phyloP scores from a whole-genome alignment of 345 rosid species.

The Dimocarpus longan region DNA sequence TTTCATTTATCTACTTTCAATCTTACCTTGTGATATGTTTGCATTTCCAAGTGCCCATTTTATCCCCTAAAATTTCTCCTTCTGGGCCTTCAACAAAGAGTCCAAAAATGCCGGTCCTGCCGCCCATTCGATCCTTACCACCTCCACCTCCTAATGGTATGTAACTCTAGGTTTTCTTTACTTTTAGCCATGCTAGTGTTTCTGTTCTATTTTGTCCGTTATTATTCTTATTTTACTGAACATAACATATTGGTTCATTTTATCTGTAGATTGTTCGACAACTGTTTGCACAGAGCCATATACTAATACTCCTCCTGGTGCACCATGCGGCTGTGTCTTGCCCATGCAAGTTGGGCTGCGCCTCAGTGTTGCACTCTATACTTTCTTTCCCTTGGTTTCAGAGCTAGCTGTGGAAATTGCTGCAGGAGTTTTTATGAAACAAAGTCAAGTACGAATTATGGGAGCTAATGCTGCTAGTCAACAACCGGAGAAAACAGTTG shows the following conservation, averaged over 20 bases:
- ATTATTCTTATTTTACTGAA: slow-evolving; percentile 3
- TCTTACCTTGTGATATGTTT: slow-evolving; percentile 39
- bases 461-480: slow-evolving; percentile 91
- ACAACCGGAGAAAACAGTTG: slow-evolving; percentile 81
- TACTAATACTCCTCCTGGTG: slow-evolving; percentile 91
- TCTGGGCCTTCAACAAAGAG: slow-evolving; percentile 46
- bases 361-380: slow-evolving; percentile 77
- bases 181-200: slow-evolving; percentile 7
- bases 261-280: slow-evolving; percentile 71
- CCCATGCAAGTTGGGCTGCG: slow-evolving; percentile 92
- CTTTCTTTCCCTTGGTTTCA: slow-evolving; percentile 94
- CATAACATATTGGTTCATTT: slow-evolving; percentile 26
- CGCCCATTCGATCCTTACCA: slow-evolving; percentile 72
- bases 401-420: slow-evolving; percentile 83
- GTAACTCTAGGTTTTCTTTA: slow-evolving; percentile 5
- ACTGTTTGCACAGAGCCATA: slow-evolving; percentile 75
- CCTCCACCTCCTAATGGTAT: slow-evolving; percentile 98
- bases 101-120: slow-evolving; percentile 57
- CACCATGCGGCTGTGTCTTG: slow-evolving; percentile 92
- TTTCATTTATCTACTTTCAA: slow-evolving; percentile 10
- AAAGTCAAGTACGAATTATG: slow-evolving; percentile 92
- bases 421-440: slow-evolving; percentile 88
- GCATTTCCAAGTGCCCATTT: slow-evolving; percentile 47
- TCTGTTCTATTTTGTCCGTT: slow-evolving; percentile 15
- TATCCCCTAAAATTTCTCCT: slow-evolving; percentile 46